phyloP scores from a whole-genome alignment of 345 rosid species.

The Ricinus communis region DNA sequence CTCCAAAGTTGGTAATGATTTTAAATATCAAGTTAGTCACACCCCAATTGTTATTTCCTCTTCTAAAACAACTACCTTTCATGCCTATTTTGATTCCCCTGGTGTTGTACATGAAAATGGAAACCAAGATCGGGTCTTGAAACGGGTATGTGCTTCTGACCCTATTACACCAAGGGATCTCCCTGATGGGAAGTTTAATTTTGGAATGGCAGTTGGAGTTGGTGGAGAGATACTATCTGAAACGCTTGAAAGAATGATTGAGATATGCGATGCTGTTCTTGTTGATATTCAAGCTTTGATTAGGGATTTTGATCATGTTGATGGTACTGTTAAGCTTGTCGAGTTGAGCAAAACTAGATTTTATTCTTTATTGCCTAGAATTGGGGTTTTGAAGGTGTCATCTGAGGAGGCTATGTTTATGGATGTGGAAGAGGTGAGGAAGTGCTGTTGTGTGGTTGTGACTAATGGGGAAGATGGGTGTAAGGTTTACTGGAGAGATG shows the following conservation, averaged over 20 bases:
- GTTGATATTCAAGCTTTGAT: constrained; percentile 88
- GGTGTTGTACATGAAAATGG: constrained; percentile 22
- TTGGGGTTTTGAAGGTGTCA: constrained; percentile 83
- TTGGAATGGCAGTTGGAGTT: constrained; percentile 93
- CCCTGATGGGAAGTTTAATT: constrained; percentile 52
- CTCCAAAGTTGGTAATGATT: constrained; percentile 79
- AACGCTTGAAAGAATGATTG: constrained; percentile 80
- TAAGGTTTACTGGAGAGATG: constrained; percentile 54
- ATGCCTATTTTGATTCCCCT: constrained; percentile 63
- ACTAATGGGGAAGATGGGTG: constrained; percentile 89
- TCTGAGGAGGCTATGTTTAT: constrained; percentile 76
- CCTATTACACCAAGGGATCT: constrained; percentile 68
- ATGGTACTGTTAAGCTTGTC: constrained; percentile 71
- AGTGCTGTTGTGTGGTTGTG: constrained; percentile 79
- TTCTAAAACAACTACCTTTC: constrained; percentile 70
- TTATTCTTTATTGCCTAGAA: constrained; percentile 48
- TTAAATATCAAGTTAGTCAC: constrained; percentile 49
- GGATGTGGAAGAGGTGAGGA: constrained; percentile 79
- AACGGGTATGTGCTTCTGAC: constrained; percentile 68
- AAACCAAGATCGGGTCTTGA: constrained; percentile 66
- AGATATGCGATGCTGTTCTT: constrained; percentile 61
- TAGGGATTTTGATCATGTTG: constrained; percentile 55
- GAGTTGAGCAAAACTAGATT: constrained; percentile 61
- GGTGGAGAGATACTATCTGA: constrained; percentile 91
- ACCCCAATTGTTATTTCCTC: constrained; percentile 41